These are phyloP conservation scores for Comarum palustre DNA, from an alignment of 306 rosid genomes.

Conservation along the genomic window DNA sequence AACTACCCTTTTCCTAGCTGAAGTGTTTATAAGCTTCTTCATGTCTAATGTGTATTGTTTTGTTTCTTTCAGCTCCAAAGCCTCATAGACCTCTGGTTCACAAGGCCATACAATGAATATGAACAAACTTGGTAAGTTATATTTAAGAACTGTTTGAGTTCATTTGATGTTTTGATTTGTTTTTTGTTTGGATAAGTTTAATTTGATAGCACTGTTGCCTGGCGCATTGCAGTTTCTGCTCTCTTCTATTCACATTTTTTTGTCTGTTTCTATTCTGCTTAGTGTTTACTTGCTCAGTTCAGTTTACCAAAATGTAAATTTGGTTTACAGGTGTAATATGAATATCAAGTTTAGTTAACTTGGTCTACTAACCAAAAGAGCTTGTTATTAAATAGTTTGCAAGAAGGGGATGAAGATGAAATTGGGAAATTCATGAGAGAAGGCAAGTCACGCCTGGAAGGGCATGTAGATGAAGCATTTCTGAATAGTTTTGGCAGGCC, in stretches of 20 bases:
- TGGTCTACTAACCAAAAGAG: neutral
- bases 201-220: neutral
- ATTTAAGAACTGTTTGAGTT: neutral
- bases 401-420: neutral
- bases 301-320: neutral
- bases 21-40: neutral
- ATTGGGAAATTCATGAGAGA: neutral
- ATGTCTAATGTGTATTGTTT: constrained; percentile 2
- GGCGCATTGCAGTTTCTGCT: neutral
- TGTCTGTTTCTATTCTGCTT: neutral
- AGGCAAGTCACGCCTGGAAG: neutral
- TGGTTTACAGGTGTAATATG: neutral
- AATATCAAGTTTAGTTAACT: neutral
- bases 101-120: constrained; percentile 29
- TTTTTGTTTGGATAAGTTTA: neutral
- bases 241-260: neutral
- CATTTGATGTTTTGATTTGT: neutral
- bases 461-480: neutral
- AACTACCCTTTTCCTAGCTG: neutral
- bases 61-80: constrained; percentile 75
- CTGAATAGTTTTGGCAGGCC: neutral
- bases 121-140: neutral
- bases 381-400: neutral
- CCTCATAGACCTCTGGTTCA: constrained; percentile 66
- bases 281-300: neutral